Percentiles rank a stretch among this genome's conserved stretches.
phyloP scores from a whole-genome alignment of 345 rosid genomes.

The Sonneratia caseolaris region DNA sequence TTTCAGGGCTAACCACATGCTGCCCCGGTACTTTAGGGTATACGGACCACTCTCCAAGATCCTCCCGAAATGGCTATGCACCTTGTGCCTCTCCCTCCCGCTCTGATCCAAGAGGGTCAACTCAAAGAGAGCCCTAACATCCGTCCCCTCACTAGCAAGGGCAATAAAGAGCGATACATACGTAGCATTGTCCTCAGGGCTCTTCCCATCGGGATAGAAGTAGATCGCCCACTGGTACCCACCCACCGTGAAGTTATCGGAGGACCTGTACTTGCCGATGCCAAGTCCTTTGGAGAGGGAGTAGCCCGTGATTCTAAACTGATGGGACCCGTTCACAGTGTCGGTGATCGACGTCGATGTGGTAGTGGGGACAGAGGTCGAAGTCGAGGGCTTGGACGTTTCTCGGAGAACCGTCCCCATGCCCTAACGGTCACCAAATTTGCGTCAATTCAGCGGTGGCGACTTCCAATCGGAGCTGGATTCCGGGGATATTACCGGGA shows the following conservation, averaged over 20 bases:
- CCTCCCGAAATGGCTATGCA: conserved; percentile 73
- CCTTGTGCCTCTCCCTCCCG: conserved; percentile 56
- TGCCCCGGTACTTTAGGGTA: conserved; percentile 53
- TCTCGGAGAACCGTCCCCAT: conserved; percentile 36
- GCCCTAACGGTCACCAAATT: conserved; percentile 6
- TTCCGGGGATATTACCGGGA: background rate
- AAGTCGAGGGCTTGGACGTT: conserved; percentile 16
- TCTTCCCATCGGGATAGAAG: conserved; percentile 73
- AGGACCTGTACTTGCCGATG: conserved; percentile 48
- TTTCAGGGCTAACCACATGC: conserved; percentile 53
- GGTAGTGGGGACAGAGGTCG: conserved; percentile 19
- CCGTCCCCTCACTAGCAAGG: conserved; percentile 59
- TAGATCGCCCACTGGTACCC: conserved; percentile 67
- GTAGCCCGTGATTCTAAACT: conserved; percentile 54
- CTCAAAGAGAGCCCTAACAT: conserved; percentile 66
- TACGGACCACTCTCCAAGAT: conserved; percentile 62
- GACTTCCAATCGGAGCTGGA: background rate
- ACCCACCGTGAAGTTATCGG: conserved; percentile 53
- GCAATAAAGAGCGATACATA: conserved; percentile 62
- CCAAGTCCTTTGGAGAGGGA: conserved; percentile 62
- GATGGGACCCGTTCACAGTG: conserved; percentile 57
- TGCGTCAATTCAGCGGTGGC: background rate
- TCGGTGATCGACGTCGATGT: conserved; percentile 39
- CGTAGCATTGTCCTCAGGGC: conserved; percentile 52
- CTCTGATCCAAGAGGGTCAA: conserved; percentile 67